phyloP scores from a whole-genome alignment of 2,329 filamentous ascomycete genomes.

The Chalaropsis ovoidea region DNA sequence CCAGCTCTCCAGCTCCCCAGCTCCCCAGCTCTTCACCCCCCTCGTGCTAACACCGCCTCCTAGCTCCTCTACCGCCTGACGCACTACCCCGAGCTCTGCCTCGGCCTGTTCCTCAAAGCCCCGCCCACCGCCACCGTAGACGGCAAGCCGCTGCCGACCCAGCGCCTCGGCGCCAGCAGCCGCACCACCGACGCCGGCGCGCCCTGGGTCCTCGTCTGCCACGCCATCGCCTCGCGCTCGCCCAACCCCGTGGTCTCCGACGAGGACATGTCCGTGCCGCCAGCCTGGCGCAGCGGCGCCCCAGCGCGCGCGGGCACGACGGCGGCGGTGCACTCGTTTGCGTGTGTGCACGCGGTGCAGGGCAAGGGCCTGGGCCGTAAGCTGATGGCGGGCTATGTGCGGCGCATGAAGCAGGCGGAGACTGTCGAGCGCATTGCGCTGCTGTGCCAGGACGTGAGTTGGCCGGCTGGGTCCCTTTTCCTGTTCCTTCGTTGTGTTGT shows the following conservation, averaged over 20 bases:
- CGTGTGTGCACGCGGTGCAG: slow-evolving; percentile 66
- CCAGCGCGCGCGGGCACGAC: slow-evolving; percentile 47
- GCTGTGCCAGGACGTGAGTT: slow-evolving; percentile 59
- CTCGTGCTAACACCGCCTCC: background rate
- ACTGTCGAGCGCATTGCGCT: slow-evolving; percentile 64
- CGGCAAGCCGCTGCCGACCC: slow-evolving; percentile 10
- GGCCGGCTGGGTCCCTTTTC: background rate
- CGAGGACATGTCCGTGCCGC: slow-evolving; percentile 62
- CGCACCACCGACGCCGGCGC: slow-evolving; percentile 26
- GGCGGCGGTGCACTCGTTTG: slow-evolving; percentile 72
- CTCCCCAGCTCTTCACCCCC: background rate
- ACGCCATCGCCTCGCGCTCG: slow-evolving; percentile 67
- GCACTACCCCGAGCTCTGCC: slow-evolving; percentile 62
- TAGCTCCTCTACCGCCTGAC: slow-evolving; percentile 69
- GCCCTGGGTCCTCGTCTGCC: slow-evolving; percentile 57
- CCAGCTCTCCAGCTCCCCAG: no score
- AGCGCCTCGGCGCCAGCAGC: background rate
- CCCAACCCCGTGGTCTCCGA: slow-evolving; percentile 56
- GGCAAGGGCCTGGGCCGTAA: slow-evolving; percentile 62
- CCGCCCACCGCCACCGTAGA: slow-evolving; percentile 31
- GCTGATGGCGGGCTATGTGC: slow-evolving; percentile 65
- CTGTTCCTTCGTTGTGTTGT: background rate
- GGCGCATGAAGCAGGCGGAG: slow-evolving; percentile 60
- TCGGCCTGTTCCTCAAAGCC: slow-evolving; percentile 61
- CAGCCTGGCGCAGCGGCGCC: slow-evolving; percentile 49